Base-by-base conservation (phyloP, 345 rosid species). In the Populus nigra region DNA sequence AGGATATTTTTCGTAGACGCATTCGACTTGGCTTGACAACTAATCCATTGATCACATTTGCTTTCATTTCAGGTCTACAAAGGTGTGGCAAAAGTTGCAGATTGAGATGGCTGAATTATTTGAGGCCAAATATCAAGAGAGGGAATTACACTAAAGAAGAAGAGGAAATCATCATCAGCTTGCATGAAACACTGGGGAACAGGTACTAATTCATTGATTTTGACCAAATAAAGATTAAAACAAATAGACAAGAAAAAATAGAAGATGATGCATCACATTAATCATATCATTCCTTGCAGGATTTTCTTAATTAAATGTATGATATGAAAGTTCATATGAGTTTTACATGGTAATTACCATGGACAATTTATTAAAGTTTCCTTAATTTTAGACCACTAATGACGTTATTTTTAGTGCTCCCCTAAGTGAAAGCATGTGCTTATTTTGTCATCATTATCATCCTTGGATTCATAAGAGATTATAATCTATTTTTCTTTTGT, bases 11-110 rank as follows among this genome's bases (percentile, higher is more conserved):
- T 20, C 18, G 23, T 3, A 53, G 23, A 20, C 2, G 23, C 59
- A 20, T 18, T 7, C 59, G 20, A 47, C 18, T 47, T 47, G 50
- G 16, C 15, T 47, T 2, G 41, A 33, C n/a, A 6, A 66, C 5
- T 7, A 9, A 1, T 27, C 69, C n/a, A 20, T 45, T 27, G 43
- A 41, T 43, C 23, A 27, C 18, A 22, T 73, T 27, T 45, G 20
- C 70, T n/a, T 50, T 71, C 36, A 18, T 74, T 79, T 76, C 79
- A 90, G 91, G 91, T 25, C 79, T 90, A 7, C 73, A 80, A 22
- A 88, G 93, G 76, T 90, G 93, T 50, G 93, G 93, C 12, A 90
- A 90, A 71, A 90, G 93, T 71, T 90, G 93, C 83, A 82, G 93
- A 77, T 77, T 90, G 71, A 68, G 93, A 66, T 88, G 91, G 91